A percentile compares a stretch with the other conserved stretches of the same genome.
Conservation (phyloP, 768 basidiomycete species). For the Mycena sanguinolenta region DNA sequence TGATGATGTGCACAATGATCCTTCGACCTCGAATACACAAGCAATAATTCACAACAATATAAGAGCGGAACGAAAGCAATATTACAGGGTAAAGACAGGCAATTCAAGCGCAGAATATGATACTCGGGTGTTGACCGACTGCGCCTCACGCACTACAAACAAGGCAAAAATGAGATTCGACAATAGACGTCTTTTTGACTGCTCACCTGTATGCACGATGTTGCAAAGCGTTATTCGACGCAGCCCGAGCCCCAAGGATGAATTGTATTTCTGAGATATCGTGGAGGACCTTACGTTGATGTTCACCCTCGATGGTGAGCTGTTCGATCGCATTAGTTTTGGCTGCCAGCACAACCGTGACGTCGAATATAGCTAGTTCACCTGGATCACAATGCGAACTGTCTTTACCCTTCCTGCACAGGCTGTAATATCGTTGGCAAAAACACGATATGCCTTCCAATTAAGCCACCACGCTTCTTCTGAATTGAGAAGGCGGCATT, state of each 20-base stretch:
- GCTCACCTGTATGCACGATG: background rate
- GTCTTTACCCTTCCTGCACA: background rate
- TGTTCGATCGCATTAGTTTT: background rate
- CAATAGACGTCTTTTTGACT: too few species aligned
- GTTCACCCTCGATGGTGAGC: slow-evolving; percentile 13
- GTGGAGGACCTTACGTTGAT: background rate
- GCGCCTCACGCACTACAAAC: too few species aligned
- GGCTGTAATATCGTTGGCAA: background rate
- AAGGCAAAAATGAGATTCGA: too few species aligned
- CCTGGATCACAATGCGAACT: background rate
- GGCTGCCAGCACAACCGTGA: too few species aligned
- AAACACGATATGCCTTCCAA: background rate
- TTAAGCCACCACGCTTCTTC: background rate
- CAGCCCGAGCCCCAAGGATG: background rate
- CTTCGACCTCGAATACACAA: too few species aligned
- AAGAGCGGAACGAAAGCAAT: too few species aligned
- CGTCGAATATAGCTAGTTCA: background rate
- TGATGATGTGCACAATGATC: too few species aligned
- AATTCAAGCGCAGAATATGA: too few species aligned
- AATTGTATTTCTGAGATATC: background rate
- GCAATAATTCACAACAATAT: too few species aligned
- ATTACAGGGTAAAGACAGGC: too few species aligned
- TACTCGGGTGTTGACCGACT: too few species aligned
- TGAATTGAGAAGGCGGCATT: background rate
- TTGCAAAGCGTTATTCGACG: too few species aligned